Evolutionary conservation across 1,139 yeast genomes (phyloP).

Genomic region (Blastobotrys capitulatus): DNA sequence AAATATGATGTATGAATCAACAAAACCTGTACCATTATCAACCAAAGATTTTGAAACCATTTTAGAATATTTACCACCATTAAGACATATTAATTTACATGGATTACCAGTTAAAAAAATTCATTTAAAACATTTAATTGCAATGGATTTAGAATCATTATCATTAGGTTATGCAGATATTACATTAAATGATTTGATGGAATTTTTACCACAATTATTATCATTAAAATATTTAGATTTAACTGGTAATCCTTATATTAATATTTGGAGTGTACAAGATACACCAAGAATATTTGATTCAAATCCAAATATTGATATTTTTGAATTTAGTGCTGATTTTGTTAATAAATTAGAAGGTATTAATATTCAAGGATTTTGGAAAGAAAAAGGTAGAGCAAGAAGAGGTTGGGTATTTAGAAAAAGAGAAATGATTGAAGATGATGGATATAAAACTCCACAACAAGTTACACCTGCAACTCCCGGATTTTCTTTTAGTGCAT

Average conservation of each 20-base stretch:
- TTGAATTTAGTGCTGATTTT: slow-evolving; percentile 37
- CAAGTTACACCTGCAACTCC: slow-evolving; percentile 12
- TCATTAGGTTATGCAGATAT: slow-evolving; percentile 56
- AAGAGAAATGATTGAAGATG: slow-evolving; percentile 8
- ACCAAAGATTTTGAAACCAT: slow-evolving; percentile 37
- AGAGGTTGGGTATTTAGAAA: slow-evolving; percentile 56
- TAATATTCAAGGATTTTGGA: slow-evolving; percentile 31
- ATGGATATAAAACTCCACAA: not conserved
- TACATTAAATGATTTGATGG: slow-evolving; percentile 45
- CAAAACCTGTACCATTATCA: slow-evolving; percentile 57
- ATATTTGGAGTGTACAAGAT: slow-evolving; percentile 50
- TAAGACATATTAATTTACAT: slow-evolving; percentile 60
- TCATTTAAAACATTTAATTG: slow-evolving; percentile 51
- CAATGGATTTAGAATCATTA: slow-evolving; percentile 51
- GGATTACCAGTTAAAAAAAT: slow-evolving; percentile 63
- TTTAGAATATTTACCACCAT: slow-evolving; percentile 40
- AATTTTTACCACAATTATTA: slow-evolving; percentile 39
- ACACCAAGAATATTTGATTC: slow-evolving; percentile 39
- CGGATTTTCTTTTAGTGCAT: slow-evolving; percentile 26
- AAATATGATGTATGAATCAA: slow-evolving; percentile 65
- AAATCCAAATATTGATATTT: slow-evolving; percentile 34
- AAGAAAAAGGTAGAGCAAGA: slow-evolving; percentile 65
- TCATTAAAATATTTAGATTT: slow-evolving; percentile 43
- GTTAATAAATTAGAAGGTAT: slow-evolving; percentile 28
- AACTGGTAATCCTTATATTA: slow-evolving; percentile 45